A percentile compares a stretch with the other conserved stretches of the same genome.
phyloP scores from a whole-genome alignment of 805 yeast genomes.

The Lipomyces spencermartinsiae region DNA sequence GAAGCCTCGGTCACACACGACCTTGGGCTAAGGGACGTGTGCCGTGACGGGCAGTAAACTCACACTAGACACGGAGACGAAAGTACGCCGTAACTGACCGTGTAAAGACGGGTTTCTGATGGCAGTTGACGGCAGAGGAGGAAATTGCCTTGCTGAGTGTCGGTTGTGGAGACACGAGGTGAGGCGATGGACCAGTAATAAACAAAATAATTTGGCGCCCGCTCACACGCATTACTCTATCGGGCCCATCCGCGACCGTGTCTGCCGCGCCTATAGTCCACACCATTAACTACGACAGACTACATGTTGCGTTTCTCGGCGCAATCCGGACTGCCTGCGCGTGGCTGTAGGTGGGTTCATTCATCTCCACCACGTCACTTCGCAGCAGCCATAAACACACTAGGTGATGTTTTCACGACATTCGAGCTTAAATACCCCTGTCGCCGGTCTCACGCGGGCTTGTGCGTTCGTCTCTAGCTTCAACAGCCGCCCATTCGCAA shows the following conservation, averaged over 20 bases:
- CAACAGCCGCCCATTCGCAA: not conserved
- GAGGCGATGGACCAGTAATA: not conserved
- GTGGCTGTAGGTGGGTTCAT: not conserved
- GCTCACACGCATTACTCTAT: not conserved
- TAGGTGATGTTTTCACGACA: too few species aligned
- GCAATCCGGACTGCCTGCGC: not conserved
- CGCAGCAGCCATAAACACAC: too few species aligned
- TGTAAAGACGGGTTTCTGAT: not conserved
- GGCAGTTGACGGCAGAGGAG: not conserved
- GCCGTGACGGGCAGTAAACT: not conserved
- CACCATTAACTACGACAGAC: not conserved
- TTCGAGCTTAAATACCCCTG: not conserved
- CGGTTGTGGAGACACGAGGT: not conserved
- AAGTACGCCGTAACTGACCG: not conserved
- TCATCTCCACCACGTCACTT: not conserved
- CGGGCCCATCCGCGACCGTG: not conserved
- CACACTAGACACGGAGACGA: not conserved
- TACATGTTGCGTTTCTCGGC: not conserved
- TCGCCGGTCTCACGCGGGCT: not conserved
- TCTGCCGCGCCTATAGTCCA: not conserved
- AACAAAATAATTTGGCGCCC: too few species aligned
- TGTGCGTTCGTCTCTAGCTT: not conserved
- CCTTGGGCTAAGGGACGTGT: not conserved
- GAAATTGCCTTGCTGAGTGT: not conserved
- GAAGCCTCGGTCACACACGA: not conserved